phyloP scores from a whole-genome alignment of 1,284 basidiomycete species.

The Fomitopsis palustris region DNA sequence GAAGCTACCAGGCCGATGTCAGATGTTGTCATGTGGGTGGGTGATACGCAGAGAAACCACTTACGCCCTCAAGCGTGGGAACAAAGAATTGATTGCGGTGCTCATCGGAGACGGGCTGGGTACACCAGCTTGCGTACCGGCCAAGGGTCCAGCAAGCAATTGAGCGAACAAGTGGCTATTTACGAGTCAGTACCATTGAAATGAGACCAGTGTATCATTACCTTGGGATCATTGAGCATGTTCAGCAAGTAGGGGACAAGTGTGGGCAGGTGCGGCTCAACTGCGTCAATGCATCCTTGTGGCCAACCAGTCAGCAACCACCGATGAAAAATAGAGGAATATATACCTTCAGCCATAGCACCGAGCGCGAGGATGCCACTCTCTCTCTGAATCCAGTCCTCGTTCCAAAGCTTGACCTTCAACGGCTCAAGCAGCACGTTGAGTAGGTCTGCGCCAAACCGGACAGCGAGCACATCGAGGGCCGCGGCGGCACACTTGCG shows the following conservation, averaged over 20 bases:
- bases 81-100: conserved; percentile 91
- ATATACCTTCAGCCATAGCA: conserved; percentile 94
- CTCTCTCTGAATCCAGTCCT: conserved; percentile 94
- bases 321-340: neutral
- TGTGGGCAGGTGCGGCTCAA: conserved; percentile 91
- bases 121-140: conserved; percentile 97
- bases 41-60: conserved; percentile 29
- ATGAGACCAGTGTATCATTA: conserved; percentile 22
- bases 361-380: conserved; percentile 95
- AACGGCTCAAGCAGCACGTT: conserved; percentile 87
- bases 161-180: conserved; percentile 90
- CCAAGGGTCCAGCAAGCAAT: conserved; percentile 99
- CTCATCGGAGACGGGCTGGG: conserved; percentile 76
- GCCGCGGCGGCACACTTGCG: conserved; percentile 98
- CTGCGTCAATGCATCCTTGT: conserved; percentile 91
- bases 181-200: neutral
- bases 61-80: conserved; percentile 95
- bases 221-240: conserved; percentile 90
- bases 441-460: conserved; percentile 85
- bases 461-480: conserved; percentile 93
- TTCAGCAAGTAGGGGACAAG: conserved; percentile 92
- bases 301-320: conserved; percentile 7
- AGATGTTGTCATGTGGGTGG: conserved; percentile 4
- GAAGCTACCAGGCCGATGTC: conserved; percentile 51
- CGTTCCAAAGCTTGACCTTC: conserved; percentile 92